These are phyloP conservation scores for Phytopythium delawarense DNA, from an alignment of 352 stramenopile species.

Conservation along the genomic window DNA sequence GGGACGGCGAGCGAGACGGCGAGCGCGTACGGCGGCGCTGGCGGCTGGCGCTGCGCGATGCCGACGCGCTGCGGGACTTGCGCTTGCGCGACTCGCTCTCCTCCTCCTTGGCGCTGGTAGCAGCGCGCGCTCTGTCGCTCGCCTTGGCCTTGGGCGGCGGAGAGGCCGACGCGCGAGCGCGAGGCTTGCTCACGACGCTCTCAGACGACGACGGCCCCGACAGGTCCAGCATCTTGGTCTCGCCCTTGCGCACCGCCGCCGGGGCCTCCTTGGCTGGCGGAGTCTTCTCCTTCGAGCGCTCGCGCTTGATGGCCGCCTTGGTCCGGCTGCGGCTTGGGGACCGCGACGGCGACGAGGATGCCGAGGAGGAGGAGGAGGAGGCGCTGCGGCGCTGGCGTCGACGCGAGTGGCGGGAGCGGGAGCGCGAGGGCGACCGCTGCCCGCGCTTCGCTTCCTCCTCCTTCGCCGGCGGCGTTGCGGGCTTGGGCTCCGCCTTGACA, in stretches of 20 bases:
- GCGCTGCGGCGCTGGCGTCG: slow-evolving; percentile 1
- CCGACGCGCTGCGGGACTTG: slow-evolving; percentile 18
- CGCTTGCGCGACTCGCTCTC: slow-evolving; percentile 19
- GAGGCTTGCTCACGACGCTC: slow-evolving; percentile 14
- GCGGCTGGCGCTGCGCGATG: slow-evolving; percentile 10
- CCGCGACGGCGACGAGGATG: background rate
- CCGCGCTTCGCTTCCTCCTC: slow-evolving; percentile 10
- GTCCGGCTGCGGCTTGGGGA: background rate
- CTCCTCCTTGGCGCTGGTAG: background rate
- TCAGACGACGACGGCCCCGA: slow-evolving; percentile 14
- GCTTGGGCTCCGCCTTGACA: background rate
- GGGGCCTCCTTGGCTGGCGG: background rate
- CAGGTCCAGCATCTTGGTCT: slow-evolving; percentile 28
- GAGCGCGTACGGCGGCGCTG: slow-evolving; percentile 25
- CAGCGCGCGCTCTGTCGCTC: background rate
- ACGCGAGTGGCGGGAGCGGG: background rate
- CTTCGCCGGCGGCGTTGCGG: background rate
- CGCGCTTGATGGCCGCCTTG: background rate
- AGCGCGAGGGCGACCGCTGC: slow-evolving; percentile 5
- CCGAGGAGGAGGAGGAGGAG: background rate
- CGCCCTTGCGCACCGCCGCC: slow-evolving; percentile 21
- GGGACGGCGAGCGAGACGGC: slow-evolving; percentile 29
- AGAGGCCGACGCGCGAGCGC: background rate
- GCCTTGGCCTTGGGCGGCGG: slow-evolving; percentile 1
- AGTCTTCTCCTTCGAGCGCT: background rate